Evolutionary conservation across 2,329 filamentous ascomycete genomes (phyloP), one percentile per base, ranked within the genome.

Genomic region (Colletotrichum destructivum): DNA sequence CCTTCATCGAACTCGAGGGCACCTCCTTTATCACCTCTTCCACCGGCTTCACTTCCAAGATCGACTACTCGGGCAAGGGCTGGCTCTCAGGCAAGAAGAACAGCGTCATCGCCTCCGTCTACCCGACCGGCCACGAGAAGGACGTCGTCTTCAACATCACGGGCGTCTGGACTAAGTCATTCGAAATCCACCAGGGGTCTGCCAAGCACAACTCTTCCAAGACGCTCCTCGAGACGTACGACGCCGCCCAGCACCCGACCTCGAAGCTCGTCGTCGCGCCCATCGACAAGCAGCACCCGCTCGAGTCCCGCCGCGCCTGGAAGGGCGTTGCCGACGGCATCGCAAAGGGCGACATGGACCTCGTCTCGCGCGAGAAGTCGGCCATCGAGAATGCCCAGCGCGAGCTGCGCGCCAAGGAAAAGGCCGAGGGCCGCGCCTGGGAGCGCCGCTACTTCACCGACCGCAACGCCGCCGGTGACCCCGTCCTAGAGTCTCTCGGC

Each of bases 1-100:
- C 96, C 4, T 98, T 96, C 78, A 92, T 98, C 75, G 96, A 99
- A 82, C 88, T 98, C 54, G 94, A 98, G 79, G 92, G 92, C 77
- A 90, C 89, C 72, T 95, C 93, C 76, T 94, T 93, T 83, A 98
- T 99, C 77, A 90, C 91, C 67, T 96, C 94, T 74, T 96, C 93
- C 31, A 93, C 92, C 2, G 96, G 96, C 64, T 98, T 92, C 84
- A 93, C 94, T 5, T 90, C 94, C 74, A 95, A 94, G 84, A 93
- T 98, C 78, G 94, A 98, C 80, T 99, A 98, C 85, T 93, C 91
- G 73, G 95, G 96, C 78, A 96, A 94, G 81, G 96, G 96, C 69
- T 99, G 96, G 96, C 83, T 99, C 12, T 95, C 93, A 56, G 96
- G 96, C 75, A 97, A 97, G 88, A 98, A 98, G 86, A 98, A 98